A percentile compares a stretch with the other conserved stretches of the same genome.
These are phyloP conservation scores for Bruguiera parviflora DNA, from an alignment of 345 rosid genomes.

Conservation along the genomic window DNA sequence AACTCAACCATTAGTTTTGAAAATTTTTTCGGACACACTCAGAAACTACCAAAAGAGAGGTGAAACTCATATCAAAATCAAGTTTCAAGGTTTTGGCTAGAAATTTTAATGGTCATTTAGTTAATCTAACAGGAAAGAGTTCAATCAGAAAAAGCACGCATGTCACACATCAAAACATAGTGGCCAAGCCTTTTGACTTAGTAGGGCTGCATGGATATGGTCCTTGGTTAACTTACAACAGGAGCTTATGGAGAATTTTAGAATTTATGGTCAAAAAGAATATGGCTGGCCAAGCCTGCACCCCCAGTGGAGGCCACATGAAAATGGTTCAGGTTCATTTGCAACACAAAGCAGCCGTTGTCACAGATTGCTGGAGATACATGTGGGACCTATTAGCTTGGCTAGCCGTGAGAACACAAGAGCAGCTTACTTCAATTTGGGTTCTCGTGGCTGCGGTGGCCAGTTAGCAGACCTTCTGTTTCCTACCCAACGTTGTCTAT, in stretches of 20 bases:
- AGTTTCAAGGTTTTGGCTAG: not conserved
- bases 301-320: not conserved
- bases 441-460: conserved; percentile 17
- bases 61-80: not conserved
- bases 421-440: conserved; percentile 27
- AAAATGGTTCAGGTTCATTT: not conserved
- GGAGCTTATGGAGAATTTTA: too few species aligned
- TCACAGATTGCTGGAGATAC: not conserved
- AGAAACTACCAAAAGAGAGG: not conserved
- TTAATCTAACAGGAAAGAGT: not conserved
- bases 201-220: too few species aligned
- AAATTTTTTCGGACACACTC: not conserved
- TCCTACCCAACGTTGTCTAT: conserved; percentile 26
- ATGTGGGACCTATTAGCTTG: not conserved
- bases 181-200: too few species aligned
- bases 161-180: not conserved
- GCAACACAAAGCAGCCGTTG: not conserved
- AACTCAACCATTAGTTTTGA: not conserved
- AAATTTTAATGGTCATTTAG: not conserved
- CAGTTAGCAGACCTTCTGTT: conserved; percentile 14
- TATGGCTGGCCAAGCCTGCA: not conserved
- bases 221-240: too few species aligned
- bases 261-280: not conserved
- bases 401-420: not conserved
- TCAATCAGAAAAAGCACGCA: not conserved